Conservation (phyloP, 2,329 filamentous ascomycete species). For the Huntiella bhutanensis region DNA sequence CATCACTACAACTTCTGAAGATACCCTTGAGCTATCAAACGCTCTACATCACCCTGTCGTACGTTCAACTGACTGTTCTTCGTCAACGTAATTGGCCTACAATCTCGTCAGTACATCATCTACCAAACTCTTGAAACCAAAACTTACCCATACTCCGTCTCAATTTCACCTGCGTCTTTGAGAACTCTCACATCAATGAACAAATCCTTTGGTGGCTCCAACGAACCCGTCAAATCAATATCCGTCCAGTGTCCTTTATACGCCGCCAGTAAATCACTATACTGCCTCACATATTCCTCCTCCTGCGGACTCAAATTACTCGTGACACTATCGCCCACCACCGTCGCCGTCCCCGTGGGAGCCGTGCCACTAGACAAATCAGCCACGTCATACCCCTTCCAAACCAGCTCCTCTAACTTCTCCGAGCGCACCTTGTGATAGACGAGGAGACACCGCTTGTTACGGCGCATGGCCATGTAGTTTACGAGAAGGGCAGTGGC, state of each 20-base stretch:
- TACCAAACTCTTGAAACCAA: not conserved
- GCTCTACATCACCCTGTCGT: constrained; percentile 84
- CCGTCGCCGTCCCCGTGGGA: constrained; percentile 16
- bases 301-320: constrained; percentile 87
- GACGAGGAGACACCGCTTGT: constrained; percentile 86
- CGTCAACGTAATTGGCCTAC: constrained; percentile 78
- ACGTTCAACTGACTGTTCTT: constrained; percentile 99
- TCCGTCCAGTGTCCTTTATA: constrained; percentile 99
- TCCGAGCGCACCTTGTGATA: constrained; percentile 84
- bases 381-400: constrained; percentile 69
- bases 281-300: constrained; percentile 86
- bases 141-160: constrained; percentile 90
- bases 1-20: constrained; percentile 52
- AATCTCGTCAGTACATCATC: not conserved
- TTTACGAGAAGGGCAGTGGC: constrained; percentile 83
- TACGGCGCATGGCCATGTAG: constrained; percentile 84
- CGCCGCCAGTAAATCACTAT: constrained; percentile 77
- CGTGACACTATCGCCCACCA: constrained; percentile 12
- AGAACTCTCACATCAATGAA: constrained; percentile 94
- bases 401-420: constrained; percentile 84
- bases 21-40: constrained; percentile 85
- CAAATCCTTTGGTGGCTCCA: constrained; percentile 84
- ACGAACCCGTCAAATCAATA: constrained; percentile 79
- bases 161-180: constrained; percentile 94
- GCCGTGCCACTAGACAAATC: constrained; percentile 43